phyloP scores from a whole-genome alignment of 192 early-diverging fungal genomes.

The Coemansia sp. region DNA sequence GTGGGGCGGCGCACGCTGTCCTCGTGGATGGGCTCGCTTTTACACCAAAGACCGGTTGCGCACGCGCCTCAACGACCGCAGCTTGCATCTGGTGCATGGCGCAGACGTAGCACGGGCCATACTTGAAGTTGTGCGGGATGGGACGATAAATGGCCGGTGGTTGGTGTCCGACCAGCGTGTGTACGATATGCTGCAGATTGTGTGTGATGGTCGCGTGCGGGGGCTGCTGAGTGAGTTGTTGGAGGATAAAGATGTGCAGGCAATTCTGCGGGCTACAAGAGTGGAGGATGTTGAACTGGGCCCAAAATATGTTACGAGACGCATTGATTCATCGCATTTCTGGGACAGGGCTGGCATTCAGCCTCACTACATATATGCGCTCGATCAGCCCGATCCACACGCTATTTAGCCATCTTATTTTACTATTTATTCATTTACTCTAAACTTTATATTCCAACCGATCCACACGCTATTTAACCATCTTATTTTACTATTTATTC shows the following conservation, averaged over 20 bases:
- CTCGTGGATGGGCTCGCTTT: slow-evolving; percentile 38
- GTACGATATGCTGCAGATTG: slow-evolving; percentile 38
- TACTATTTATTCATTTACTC: no score
- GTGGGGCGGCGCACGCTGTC: slow-evolving; percentile 48
- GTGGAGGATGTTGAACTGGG: slow-evolving; percentile 31
- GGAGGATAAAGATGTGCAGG: slow-evolving; percentile 7
- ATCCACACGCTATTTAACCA: slow-evolving; percentile 8
- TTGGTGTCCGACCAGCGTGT: slow-evolving; percentile 41
- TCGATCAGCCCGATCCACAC: slow-evolving; percentile 21
- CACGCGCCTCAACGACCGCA: slow-evolving; percentile 28
- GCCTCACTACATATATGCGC: slow-evolving; percentile 27
- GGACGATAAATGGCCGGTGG: slow-evolving; percentile 26
- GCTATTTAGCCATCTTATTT: neutral
- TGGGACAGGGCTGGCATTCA: slow-evolving; percentile 23
- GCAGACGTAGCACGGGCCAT: slow-evolving; percentile 43
- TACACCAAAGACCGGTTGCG: slow-evolving; percentile 39
- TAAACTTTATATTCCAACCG: neutral
- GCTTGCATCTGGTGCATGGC: slow-evolving; percentile 47
- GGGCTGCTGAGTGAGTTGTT: slow-evolving; percentile 27
- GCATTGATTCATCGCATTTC: slow-evolving; percentile 49
- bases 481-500: no score
- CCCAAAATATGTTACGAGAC: slow-evolving; percentile 21
- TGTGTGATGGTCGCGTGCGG: slow-evolving; percentile 22
- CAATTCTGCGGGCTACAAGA: slow-evolving; percentile 15
- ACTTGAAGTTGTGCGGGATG: slow-evolving; percentile 7